Conservation (phyloP, 192 early-diverging fungal genomes). For the Thoreauomyces humboldtii region DNA sequence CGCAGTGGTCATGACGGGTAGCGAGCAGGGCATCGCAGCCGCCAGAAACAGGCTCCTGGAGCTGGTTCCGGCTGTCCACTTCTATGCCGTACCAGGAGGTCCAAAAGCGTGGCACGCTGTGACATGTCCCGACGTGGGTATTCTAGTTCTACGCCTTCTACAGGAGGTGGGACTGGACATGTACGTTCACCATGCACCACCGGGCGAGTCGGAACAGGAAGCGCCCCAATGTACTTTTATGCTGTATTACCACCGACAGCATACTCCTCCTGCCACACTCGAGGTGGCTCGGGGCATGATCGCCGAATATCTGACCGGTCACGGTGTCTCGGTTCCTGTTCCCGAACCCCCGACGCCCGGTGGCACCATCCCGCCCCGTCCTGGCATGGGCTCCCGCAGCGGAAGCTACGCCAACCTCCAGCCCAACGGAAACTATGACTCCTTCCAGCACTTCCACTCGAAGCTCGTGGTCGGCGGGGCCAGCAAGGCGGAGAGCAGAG, state of each 20-base stretch:
- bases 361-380: not conserved
- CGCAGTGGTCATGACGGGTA: slow-evolving; percentile 52
- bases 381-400: slow-evolving; percentile 20
- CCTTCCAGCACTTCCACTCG: slow-evolving; percentile 61
- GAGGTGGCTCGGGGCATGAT: slow-evolving; percentile 40
- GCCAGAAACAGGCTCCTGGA: slow-evolving; percentile 52
- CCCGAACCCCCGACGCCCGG: not conserved
- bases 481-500: not conserved
- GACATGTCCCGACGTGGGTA: slow-evolving; percentile 44
- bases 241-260: slow-evolving; percentile 30
- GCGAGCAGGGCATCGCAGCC: slow-evolving; percentile 52
- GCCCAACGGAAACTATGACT: slow-evolving; percentile 46
- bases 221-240: slow-evolving; percentile 21
- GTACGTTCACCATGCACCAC: slow-evolving; percentile 26
- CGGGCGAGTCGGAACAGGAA: not conserved
- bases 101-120: slow-evolving; percentile 33
- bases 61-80: slow-evolving; percentile 55
- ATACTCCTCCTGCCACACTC: not conserved
- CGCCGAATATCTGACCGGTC: slow-evolving; percentile 30
- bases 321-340: slow-evolving; percentile 33
- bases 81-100: slow-evolving; percentile 50
- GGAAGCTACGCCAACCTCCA: slow-evolving; percentile 45
- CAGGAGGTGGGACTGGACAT: slow-evolving; percentile 31
- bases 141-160: slow-evolving; percentile 4
- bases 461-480: slow-evolving; percentile 49